A percentile compares a stretch with the other conserved stretches of the same genome.
These are phyloP conservation scores for Cardamine chenopodiifolia DNA, from an alignment of 345 rosid genomes.

Conservation along the genomic window DNA sequence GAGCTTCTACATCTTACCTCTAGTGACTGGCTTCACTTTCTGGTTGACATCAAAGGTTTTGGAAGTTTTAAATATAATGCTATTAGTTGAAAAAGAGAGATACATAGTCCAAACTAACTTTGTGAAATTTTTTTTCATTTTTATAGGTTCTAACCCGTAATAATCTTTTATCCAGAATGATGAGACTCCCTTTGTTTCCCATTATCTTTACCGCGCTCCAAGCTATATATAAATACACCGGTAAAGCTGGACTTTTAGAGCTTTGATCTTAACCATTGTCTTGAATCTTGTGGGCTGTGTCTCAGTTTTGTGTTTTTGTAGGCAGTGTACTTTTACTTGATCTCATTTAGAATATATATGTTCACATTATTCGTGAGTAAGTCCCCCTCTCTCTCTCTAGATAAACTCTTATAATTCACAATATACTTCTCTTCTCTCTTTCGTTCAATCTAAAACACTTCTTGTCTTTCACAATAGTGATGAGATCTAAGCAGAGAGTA, in stretches of 20 bases:
- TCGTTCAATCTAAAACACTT: no score
- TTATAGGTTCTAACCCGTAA: neutral
- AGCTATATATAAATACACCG: constrained; percentile 1
- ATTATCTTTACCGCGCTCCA: neutral
- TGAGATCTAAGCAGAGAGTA: neutral
- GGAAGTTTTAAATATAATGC: neutral
- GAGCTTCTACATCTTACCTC: constrained; percentile 47
- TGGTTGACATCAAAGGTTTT: constrained; percentile 54
- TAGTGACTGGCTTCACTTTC: constrained; percentile 51
- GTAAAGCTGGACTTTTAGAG: constrained; percentile 1
- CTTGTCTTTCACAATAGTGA: neutral
- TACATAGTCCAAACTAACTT: neutral
- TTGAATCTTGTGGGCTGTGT: constrained; percentile 13
- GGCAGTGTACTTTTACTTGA: constrained; percentile 17
- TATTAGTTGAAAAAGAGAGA: neutral
- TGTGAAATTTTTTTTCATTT: neutral
- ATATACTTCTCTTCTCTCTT: neutral
- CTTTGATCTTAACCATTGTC: constrained; percentile 6
- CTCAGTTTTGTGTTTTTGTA: neutral
- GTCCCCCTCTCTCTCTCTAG: no score
- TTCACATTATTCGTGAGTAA: no score
- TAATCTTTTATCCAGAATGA: constrained; percentile 1
- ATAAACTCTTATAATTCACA: no score
- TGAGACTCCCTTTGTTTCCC: neutral
- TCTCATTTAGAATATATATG: neutral